Evolutionary conservation across 1,284 basidiomycete species (phyloP), one percentile per base, ranked within the genome.

Genomic region (Sanghuangporus weigelae): DNA sequence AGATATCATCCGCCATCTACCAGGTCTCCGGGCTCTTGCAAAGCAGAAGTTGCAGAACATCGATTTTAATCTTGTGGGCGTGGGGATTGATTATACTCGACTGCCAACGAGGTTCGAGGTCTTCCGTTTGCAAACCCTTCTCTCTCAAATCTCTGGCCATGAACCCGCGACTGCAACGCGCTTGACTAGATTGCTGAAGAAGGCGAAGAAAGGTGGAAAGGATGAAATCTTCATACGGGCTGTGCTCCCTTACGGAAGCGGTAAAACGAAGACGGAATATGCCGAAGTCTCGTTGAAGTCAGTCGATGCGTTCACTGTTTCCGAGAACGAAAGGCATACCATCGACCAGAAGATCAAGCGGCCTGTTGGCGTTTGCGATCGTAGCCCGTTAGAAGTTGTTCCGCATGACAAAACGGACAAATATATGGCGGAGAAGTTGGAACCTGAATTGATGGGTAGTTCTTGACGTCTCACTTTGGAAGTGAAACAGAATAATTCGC

Each of bases 1-100:
- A 19, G 60, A 62, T 23, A 31, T 57, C 31, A 19, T 62, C 8
- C 51, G 53, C n/a, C 59, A 60, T 49, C 49, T 53, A 50, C 59
- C 49, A 19, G 48, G 51, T 8, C 8, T 60, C 12, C 31, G 39
- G 26, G 42, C n/a, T 12, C 59, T 40, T 40, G 51, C 51, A 14
- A n/a, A 7, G 16, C 44, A 7, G 1, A 19, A 16, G 8, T 6
- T n/a, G 40, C 4, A 42, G 40, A 42, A 8, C n/a, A 46, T 44
- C 35, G 21, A 19, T 14, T 42, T 49, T 40, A 46, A 55, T 56
- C 16, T 16, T 5, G 48, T 57, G 14, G 54, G 60, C 21, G 50
- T 56, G 7, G 53, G 31, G 10, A 57, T 56, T 23, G 35, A 62
- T 19, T 55, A 62, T 44, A 42, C 49, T n/a, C 39, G 21, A 21